Base-by-base conservation (phyloP, 768 basidiomycete genomes). In the Amanita phalloides region DNA sequence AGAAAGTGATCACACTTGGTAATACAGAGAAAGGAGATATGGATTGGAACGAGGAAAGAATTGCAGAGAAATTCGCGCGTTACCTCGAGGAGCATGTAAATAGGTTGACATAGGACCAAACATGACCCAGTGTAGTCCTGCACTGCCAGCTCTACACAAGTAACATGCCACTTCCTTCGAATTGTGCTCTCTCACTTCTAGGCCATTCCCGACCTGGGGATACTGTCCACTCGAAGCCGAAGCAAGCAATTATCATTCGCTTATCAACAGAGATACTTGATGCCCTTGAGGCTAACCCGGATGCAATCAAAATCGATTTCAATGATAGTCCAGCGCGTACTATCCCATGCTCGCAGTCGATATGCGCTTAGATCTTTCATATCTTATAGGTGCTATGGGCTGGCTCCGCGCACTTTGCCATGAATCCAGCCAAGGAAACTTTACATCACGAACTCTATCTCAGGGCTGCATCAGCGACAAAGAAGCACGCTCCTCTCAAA, bases 1-100 rank as follows among this genome's bases (percentile, higher is more conserved):
- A 87, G 63, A 92, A 90, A 58, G 90, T 90, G 6, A 84, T 91
- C 52, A 89, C 84, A 2, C 76, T 90, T 6, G 89, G 89, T 11
- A 82, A 83, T 13, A 86, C 79, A 5, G 89, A 90, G 60, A 81
- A 81, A 57, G 89, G 89, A 0, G 62, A 62, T 14, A 81, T 92
- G 26, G 81, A 88, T 57, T 92, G 88, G 85, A 77, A 72, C 53
- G 86, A 87, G 61, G 75, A 77, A 57, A 80, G 76, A 52, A 75
- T 92, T 17, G 78, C 76, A n/a, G 54, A 64, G 20, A 89, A 84
- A 60, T 90, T 90, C 72, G 77, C 75, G 42, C 62, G 61, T 45
- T 90, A 87, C 68, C 62, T 91, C 54, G 82, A 85, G 63, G 84
- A 89, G 63, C 78, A 84, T 67, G 53, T 86, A 26, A 50, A 32